Evolutionary conservation across 2,329 filamentous ascomycete genomes (phyloP).

Genomic region (Paecilomyces dactylethromorphus): DNA sequence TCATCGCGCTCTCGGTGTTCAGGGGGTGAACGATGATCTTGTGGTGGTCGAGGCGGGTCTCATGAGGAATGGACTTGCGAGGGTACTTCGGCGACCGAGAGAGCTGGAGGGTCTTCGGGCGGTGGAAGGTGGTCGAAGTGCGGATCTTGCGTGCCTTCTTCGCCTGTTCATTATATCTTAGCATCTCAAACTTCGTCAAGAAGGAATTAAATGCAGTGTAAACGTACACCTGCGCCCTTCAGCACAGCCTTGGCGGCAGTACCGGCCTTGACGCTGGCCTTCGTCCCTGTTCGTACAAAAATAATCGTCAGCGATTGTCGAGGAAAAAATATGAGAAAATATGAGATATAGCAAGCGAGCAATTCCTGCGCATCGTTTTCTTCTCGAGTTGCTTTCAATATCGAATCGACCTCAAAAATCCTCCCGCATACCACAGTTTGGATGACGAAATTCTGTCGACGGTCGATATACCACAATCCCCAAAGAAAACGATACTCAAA

Average conservation of each 20-base stretch:
- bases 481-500: not conserved
- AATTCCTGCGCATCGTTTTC: conserved; percentile 16
- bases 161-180: conserved; percentile 44
- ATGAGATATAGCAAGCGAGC: conserved; percentile 5
- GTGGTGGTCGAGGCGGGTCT: conserved; percentile 89
- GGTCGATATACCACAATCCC: not conserved
- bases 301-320: not conserved
- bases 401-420: not conserved
- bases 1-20: conserved; percentile 99
- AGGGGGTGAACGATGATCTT: conserved; percentile 97
- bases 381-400: conserved; percentile 7
- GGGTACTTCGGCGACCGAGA: conserved; percentile 92
- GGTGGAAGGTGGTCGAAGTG: conserved; percentile 91
- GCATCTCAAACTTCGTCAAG: conserved; percentile 32
- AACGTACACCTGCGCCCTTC: conserved; percentile 91
- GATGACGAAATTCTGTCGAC: not conserved
- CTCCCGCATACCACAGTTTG: not conserved
- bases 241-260: conserved; percentile 93
- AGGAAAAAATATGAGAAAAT: not conserved
- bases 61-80: conserved; percentile 86
- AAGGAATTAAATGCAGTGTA: conserved; percentile 21
- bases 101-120: conserved; percentile 90
- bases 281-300: conserved; percentile 34
- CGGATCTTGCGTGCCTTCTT: conserved; percentile 93
- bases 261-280: conserved; percentile 70